A percentile compares a stretch with the other conserved stretches of the same genome.
These are phyloP conservation scores for Agaricales sp. DNA, from an alignment of 1,284 basidiomycete genomes.

Conservation along the genomic window DNA sequence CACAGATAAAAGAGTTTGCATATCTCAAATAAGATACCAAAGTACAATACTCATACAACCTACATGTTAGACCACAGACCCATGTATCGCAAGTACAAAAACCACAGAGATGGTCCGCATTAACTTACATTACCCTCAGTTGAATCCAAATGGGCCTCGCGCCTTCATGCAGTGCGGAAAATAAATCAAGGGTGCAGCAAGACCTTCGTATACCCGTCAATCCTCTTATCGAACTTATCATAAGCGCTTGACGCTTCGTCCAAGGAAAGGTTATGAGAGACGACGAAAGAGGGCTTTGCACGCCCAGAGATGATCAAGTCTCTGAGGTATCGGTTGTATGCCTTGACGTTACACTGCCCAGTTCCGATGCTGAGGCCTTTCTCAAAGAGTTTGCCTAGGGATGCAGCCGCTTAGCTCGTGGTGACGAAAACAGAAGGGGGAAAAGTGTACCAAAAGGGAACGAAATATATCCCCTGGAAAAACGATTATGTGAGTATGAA, in stretches of 20 bases:
- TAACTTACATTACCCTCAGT: too few relatives aligned
- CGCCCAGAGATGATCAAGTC: constrained; percentile 40
- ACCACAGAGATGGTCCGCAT: too few relatives aligned
- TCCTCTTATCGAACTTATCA: constrained; percentile 37
- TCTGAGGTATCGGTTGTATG: constrained; percentile 40
- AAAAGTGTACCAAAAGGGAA: constrained; percentile 32
- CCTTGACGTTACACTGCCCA: constrained; percentile 45
- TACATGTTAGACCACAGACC: too few relatives aligned
- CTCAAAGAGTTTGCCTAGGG: constrained; percentile 36
- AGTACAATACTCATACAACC: too few relatives aligned
- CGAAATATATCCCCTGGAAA: constrained; percentile 32
- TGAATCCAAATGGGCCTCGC: too few relatives aligned
- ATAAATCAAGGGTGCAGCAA: constrained; percentile 36
- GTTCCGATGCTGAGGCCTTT: constrained; percentile 41
- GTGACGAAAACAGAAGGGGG: neutral
- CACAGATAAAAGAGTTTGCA: too few relatives aligned
- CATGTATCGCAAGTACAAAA: too few relatives aligned
- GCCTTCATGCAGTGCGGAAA: too few relatives aligned
- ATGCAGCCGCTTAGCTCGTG: constrained; percentile 3
- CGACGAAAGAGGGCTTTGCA: constrained; percentile 41
- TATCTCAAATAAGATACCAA: too few relatives aligned
- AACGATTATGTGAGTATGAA: neutral
- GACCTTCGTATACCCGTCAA: constrained; percentile 41
- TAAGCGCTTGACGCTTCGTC: constrained; percentile 37
- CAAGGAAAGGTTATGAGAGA: constrained; percentile 37